phyloP scores from a whole-genome alignment of 2,329 filamentous ascomycete genomes.

The Xylaria sp. region DNA sequence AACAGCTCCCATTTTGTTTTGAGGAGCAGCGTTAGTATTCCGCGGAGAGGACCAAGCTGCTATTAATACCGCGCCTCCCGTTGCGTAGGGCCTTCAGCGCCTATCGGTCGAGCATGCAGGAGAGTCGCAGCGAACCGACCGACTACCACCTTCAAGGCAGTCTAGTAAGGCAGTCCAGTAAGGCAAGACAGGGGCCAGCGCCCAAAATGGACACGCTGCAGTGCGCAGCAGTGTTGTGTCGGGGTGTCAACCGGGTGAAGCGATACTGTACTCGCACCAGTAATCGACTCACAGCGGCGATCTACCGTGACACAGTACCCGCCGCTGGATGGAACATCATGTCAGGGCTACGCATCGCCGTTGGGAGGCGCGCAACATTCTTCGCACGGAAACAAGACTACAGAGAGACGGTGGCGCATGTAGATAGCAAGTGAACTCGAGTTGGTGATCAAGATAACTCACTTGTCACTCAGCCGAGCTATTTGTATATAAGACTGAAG shows the following conservation, averaged over 20 bases:
- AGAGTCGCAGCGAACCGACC: conserved; percentile 20
- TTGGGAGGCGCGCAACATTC: too few relatives aligned
- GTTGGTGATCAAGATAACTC: too few relatives aligned
- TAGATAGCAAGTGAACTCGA: too few relatives aligned
- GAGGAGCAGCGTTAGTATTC: background rate
- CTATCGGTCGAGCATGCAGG: conserved; percentile 16
- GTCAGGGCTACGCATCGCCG: too few relatives aligned
- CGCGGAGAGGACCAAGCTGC: conserved; percentile 13
- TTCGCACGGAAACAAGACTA: too few relatives aligned
- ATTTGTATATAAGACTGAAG: too few relatives aligned
- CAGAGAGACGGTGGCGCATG: too few relatives aligned
- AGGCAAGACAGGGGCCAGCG: conserved; percentile 17
- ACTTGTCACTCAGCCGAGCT: too few relatives aligned
- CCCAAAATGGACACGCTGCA: conserved; percentile 9
- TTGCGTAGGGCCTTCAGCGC: conserved; percentile 16
- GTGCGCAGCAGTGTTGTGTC: background rate
- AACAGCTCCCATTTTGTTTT: background rate
- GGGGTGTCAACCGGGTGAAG: background rate
- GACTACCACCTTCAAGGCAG: conserved; percentile 18
- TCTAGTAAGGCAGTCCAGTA: conserved; percentile 30
- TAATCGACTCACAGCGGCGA: too few relatives aligned
- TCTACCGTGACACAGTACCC: too few relatives aligned
- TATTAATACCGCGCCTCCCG: conserved; percentile 23
- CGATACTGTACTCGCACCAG: too few relatives aligned
- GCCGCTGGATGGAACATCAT: too few relatives aligned